phyloP scores from a whole-genome alignment of 2,329 filamentous ascomycete species.

The Thielaviopsis cerberus region DNA sequence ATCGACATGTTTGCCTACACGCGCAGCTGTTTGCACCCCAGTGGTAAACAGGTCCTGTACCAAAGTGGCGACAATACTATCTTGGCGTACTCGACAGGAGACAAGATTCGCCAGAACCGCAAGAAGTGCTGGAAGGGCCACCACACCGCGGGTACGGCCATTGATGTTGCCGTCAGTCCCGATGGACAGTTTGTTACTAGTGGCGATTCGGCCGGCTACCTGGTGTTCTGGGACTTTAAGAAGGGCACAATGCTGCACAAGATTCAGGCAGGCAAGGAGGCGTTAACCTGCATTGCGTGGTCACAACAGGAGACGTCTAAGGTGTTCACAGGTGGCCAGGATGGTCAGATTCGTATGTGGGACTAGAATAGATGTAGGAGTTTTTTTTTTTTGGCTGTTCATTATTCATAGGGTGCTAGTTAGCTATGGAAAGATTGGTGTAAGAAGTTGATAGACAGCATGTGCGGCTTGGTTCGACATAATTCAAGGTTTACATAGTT shows the following conservation, averaged over 20 bases:
- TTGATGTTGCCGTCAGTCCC: slow-evolving; percentile 72
- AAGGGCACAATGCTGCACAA: slow-evolving; percentile 99
- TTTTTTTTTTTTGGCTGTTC: background rate
- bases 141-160: slow-evolving; percentile 84
- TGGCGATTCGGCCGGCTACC: slow-evolving; percentile 72
- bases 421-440: no score
- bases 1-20: slow-evolving; percentile 97
- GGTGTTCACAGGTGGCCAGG: slow-evolving; percentile 74
- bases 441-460: no score
- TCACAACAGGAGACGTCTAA: slow-evolving; percentile 96
- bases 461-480: no score
- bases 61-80: slow-evolving; percentile 93
- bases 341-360: slow-evolving; percentile 82
- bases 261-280: slow-evolving; percentile 64
- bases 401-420: no score
- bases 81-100: slow-evolving; percentile 80
- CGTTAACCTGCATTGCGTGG: slow-evolving; percentile 80
- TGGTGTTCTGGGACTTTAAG: slow-evolving; percentile 99
- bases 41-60: slow-evolving; percentile 84
- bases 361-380: slow-evolving; percentile 34
- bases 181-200: slow-evolving; percentile 81
- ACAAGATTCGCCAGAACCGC: slow-evolving; percentile 91
- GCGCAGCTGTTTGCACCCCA: slow-evolving; percentile 65
- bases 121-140: slow-evolving; percentile 95
- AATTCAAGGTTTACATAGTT: no score